A percentile compares a stretch with the other conserved stretches of the same genome.
Evolutionary conservation across 2,329 filamentous ascomycete genomes (phyloP).

Genomic region (Trichoderma sp.): DNA sequence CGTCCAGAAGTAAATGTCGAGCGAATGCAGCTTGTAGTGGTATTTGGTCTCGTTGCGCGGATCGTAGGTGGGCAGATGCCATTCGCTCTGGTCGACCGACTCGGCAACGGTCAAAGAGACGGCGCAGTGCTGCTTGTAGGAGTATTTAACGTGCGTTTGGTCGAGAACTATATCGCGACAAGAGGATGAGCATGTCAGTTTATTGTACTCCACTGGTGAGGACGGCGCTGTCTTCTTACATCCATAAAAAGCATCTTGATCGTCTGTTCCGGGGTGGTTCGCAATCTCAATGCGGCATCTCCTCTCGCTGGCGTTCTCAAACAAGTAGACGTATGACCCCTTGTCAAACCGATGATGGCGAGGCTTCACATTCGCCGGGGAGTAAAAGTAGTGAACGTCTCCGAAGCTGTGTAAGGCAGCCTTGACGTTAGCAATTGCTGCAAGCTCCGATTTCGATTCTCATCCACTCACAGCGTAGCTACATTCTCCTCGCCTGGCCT

Average conservation of each 20-base stretch:
- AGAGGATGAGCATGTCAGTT: constrained; percentile 32
- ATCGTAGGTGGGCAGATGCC: constrained; percentile 76
- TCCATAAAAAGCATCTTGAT: constrained; percentile 80
- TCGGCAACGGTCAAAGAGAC: constrained; percentile 69
- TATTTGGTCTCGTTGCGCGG: constrained; percentile 75
- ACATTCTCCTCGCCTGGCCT: constrained; percentile 55
- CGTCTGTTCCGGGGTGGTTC: constrained; percentile 71
- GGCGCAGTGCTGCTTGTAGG: constrained; percentile 73
- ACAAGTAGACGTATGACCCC: constrained; percentile 78
- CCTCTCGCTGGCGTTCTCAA: constrained; percentile 70
- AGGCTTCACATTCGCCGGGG: constrained; percentile 66
- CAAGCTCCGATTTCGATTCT: neutral
- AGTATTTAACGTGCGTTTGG: constrained; percentile 66
- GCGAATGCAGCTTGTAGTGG: constrained; percentile 74
- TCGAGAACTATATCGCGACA: constrained; percentile 64
- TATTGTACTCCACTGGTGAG: neutral
- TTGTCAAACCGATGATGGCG: constrained; percentile 82
- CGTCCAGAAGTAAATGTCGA: constrained; percentile 83
- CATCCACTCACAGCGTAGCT: constrained; percentile 52
- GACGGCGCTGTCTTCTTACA: constrained; percentile 54
- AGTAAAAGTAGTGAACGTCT: constrained; percentile 80
- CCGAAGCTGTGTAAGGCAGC: constrained; percentile 60
- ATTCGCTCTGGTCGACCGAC: constrained; percentile 60
- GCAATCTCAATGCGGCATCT: constrained; percentile 75
- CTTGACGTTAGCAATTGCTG: neutral